phyloP scores from a whole-genome alignment of 768 basidiomycete genomes.

The Collybiopsis luxurians region DNA sequence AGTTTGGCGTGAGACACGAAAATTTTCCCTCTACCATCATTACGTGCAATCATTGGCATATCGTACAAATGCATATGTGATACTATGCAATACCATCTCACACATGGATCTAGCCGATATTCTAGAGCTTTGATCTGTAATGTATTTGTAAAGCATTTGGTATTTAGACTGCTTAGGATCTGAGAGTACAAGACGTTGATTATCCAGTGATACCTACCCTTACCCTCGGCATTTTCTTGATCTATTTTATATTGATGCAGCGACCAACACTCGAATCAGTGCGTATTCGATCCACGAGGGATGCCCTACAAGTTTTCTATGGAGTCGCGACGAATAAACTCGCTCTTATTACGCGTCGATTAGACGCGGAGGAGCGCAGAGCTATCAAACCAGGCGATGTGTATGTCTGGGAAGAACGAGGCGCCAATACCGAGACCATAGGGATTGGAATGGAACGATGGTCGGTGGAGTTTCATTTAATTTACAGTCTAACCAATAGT shows the following conservation, averaged over 20 bases:
- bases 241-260: slow-evolving; percentile 50
- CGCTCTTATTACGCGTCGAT: slow-evolving; percentile 75
- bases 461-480: slow-evolving; percentile 28
- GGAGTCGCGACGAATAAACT: slow-evolving; percentile 67
- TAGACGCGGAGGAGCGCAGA: slow-evolving; percentile 79
- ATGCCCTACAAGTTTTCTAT: slow-evolving; percentile 80
- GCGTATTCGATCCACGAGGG: slow-evolving; percentile 73
- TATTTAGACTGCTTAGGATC: not conserved
- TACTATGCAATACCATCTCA: slow-evolving; percentile 50
- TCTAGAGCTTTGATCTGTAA: not conserved
- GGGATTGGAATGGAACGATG: slow-evolving; percentile 88
- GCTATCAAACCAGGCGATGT: slow-evolving; percentile 75
- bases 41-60: slow-evolving; percentile 29
- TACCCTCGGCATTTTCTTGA: not conserved
- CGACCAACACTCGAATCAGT: slow-evolving; percentile 73
- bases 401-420: slow-evolving; percentile 88
- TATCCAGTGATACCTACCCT: not conserved
- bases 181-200: not conserved
- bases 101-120: slow-evolving; percentile 34
- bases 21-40: slow-evolving; percentile 20
- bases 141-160: not conserved
- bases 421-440: slow-evolving; percentile 76
- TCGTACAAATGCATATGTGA: slow-evolving; percentile 31
- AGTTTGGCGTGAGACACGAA: slow-evolving; percentile 36
- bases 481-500: not conserved